A percentile compares a stretch with the other conserved stretches of the same genome.
phyloP scores from a whole-genome alignment of 1,284 basidiomycete genomes.

The Puccinia novopanici region DNA sequence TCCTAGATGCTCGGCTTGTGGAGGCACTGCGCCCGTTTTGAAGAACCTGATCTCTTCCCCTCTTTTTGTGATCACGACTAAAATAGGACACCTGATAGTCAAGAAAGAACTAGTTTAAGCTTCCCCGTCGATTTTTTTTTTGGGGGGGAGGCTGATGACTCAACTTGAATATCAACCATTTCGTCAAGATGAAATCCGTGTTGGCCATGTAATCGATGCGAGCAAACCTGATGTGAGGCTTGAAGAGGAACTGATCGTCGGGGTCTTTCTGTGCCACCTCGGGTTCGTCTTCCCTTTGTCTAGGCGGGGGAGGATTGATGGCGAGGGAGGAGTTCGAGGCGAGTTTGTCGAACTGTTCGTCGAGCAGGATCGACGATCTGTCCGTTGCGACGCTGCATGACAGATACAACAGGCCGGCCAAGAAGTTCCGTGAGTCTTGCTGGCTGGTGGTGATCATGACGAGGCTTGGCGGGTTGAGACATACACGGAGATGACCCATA shows the following conservation, averaged over 20 bases:
- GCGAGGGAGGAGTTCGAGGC: conserved; percentile 47
- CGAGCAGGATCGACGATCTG: conserved; percentile 40
- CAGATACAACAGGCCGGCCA: not conserved
- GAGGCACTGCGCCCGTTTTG: conserved; percentile 50
- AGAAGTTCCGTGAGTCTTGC: not conserved
- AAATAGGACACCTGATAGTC: conserved; percentile 52
- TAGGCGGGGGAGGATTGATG: conserved; percentile 31
- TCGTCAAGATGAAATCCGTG: conserved; percentile 43
- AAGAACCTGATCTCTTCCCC: conserved; percentile 53
- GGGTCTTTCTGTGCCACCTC: conserved; percentile 21
- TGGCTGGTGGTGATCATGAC: not conserved
- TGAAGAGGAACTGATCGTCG: conserved; percentile 32
- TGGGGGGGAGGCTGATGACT: not conserved
- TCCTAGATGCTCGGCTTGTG: conserved; percentile 44
- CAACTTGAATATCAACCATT: conserved; percentile 51
- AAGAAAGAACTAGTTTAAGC: not conserved
- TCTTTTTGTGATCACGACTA: conserved; percentile 53
- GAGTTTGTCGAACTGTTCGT: conserved; percentile 38
- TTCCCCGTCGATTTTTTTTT: not conserved
- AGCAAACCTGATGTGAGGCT: conserved; percentile 38
- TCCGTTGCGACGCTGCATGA: conserved; percentile 36
- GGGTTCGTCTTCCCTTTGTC: conserved; percentile 35
- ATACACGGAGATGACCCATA: conserved; percentile 48
- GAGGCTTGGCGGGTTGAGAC: not conserved
- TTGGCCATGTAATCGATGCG: conserved; percentile 49